phyloP scores from a whole-genome alignment of 352 stramenopile genomes.

The Pythium apleroticum region DNA sequence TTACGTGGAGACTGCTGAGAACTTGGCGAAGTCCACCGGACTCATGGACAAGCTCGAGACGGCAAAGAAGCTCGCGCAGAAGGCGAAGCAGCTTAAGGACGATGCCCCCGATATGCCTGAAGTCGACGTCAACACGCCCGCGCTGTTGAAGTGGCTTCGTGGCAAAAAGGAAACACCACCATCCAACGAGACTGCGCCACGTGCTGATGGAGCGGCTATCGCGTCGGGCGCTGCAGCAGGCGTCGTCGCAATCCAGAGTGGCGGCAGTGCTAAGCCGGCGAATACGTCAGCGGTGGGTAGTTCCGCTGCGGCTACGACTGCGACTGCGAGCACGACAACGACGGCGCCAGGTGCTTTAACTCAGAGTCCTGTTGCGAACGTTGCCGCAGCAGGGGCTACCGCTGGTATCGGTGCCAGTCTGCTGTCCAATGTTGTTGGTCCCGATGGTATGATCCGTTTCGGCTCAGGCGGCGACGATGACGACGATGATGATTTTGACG shows the following conservation, averaged over 20 bases:
- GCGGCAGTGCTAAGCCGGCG: not conserved
- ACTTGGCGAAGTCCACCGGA: slow-evolving; percentile 28
- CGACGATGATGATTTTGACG: not conserved
- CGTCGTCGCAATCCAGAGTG: not conserved
- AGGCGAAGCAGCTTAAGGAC: slow-evolving; percentile 15
- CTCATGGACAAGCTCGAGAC: slow-evolving; percentile 28
- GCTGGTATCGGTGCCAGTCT: not conserved
- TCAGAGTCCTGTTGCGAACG: not conserved
- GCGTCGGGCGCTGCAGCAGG: not conserved
- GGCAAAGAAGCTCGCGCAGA: slow-evolving; percentile 14
- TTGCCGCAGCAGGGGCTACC: not conserved
- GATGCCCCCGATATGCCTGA: slow-evolving; percentile 17
- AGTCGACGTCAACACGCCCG: slow-evolving; percentile 21
- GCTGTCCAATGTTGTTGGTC: not conserved
- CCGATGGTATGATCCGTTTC: not conserved
- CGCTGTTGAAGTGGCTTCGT: not conserved
- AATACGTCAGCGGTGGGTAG: not conserved
- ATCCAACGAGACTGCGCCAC: not conserved
- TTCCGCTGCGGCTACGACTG: not conserved
- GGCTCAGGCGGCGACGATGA: not conserved
- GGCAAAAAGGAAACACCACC: slow-evolving; percentile 4
- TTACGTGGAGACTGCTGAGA: slow-evolving; percentile 41
- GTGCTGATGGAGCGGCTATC: not conserved
- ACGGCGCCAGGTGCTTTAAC: not conserved
- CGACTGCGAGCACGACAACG: not conserved